Evolutionary conservation across 2,329 filamentous ascomycete species (phyloP).

Genomic region (Ceratocystis huliohia): DNA sequence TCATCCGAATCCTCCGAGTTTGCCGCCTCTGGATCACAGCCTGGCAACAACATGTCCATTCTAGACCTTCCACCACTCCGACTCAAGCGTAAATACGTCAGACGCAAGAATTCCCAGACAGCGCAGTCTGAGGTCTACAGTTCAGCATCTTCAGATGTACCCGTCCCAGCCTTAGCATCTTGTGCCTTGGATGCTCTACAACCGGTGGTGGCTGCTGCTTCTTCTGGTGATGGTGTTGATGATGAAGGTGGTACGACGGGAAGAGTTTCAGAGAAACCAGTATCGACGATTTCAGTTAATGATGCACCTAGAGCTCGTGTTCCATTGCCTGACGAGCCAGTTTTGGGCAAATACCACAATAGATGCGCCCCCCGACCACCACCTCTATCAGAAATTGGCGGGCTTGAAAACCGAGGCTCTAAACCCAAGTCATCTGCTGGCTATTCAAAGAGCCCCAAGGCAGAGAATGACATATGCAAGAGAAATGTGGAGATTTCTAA

Average conservation of each 20-base stretch:
- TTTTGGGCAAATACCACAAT: not conserved
- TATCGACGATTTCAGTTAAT: not conserved
- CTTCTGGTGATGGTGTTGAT: not conserved
- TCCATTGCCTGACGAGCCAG: not conserved
- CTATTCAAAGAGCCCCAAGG: not conserved
- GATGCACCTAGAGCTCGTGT: not conserved
- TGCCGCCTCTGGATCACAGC: not conserved
- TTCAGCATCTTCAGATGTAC: not conserved
- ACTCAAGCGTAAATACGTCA: constrained; percentile 13
- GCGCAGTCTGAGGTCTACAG: not conserved
- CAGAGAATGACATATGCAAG: not conserved
- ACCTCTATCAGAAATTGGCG: constrained; percentile 1
- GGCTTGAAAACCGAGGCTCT: constrained; percentile 9
- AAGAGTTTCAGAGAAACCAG: not conserved
- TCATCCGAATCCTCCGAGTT: not conserved
- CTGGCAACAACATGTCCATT: not conserved
- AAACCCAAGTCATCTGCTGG: not conserved
- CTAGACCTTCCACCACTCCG: not conserved
- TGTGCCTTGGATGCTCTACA: not conserved
- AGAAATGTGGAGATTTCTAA: not conserved
- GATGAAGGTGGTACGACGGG: not conserved
- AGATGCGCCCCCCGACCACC: not conserved
- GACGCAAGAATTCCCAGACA: constrained; percentile 9
- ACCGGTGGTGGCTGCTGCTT: not conserved
- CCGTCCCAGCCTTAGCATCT: not conserved